phyloP scores from a whole-genome alignment of 306 rosid genomes.

The Psophocarpus tetragonolobus region DNA sequence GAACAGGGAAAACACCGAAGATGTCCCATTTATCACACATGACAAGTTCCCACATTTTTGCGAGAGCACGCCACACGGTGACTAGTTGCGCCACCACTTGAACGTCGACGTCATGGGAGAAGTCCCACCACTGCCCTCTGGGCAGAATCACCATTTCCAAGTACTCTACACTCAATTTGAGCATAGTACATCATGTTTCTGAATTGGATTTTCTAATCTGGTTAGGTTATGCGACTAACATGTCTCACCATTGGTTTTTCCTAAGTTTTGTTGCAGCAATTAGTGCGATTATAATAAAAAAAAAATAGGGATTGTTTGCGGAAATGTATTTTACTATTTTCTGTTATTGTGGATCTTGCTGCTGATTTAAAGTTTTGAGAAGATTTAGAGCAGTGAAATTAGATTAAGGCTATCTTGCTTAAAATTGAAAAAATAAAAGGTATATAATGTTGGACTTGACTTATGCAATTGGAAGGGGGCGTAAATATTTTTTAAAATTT shows the following conservation, averaged over 20 bases:
- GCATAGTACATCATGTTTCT: neutral
- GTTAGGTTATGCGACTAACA: neutral
- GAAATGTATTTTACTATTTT: neutral
- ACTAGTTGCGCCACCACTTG: slow-evolving; percentile 63
- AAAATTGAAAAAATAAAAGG: neutral
- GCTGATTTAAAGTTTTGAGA: neutral
- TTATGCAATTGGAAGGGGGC: slow-evolving; percentile 9
- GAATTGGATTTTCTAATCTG: neutral
- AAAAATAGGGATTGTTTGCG: neutral
- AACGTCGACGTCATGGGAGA: slow-evolving; percentile 55
- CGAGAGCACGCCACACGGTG: slow-evolving; percentile 71
- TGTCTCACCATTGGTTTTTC: neutral
- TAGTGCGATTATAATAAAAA: slow-evolving; percentile 6
- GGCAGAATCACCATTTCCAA: too few species aligned
- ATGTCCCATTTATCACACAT: slow-evolving; percentile 81
- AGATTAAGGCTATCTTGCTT: neutral
- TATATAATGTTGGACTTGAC: neutral
- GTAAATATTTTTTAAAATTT: too few species aligned
- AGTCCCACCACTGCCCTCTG: slow-evolving; percentile 87
- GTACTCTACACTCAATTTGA: neutral
- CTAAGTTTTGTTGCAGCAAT: neutral
- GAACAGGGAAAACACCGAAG: slow-evolving; percentile 71
- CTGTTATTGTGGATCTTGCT: neutral
- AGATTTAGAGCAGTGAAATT: neutral
- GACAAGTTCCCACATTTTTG: slow-evolving; percentile 84